Base-by-base conservation (phyloP, 2,329 filamentous ascomycete species). In the Bisporella sp. region DNA sequence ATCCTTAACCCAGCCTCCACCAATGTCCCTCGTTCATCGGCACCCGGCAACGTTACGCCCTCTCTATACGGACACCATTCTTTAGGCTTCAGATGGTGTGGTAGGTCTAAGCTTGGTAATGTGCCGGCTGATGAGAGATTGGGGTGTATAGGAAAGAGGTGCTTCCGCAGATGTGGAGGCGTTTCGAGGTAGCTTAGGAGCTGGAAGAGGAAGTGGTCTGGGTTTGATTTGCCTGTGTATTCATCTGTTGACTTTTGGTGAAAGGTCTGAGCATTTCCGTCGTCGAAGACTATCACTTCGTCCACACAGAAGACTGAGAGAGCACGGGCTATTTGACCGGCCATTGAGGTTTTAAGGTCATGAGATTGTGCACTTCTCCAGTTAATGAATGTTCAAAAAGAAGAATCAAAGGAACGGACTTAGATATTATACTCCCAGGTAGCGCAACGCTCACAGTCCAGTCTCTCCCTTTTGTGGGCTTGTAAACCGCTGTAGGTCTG, bases 261-360 rank as follows among this genome's bases (percentile, higher is more conserved):
- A n/a, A 57, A 45, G 13, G 55, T 50, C 45, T 66, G 56, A 35
- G 55, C 41, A 49, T 75, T 70, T n/a, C 75, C 77, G 68, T 95
- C 89, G 63, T 92, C 82, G 66, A 87, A 95, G 49, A 95, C 72
- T 46, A 95, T 76, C 31, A 95, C 76, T 69, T 95, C 89, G 64
- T 95, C 89, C 58, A 95, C 78, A 62, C 81, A 85, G 69, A 93
- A 95, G 55, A 95, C 84, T 54, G 87, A 85, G 47, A 89, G 77
- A 33, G 88, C 87, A 48, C 89, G 86, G 5, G 89, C 89, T 48
- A 95, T 83, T 56, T 85, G 83, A 6, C 85, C 87, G 1, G 84
- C 85, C 45, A 87, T 74, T 45, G 78, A 76, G 35, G 85, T 89
- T 64, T 89, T 85, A 63, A 88, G 83, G 53, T 95, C 88, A 55